A percentile compares a stretch with the other conserved stretches of the same genome.
phyloP scores from a whole-genome alignment of 768 basidiomycete genomes.

The Multifurca ochricompacta region DNA sequence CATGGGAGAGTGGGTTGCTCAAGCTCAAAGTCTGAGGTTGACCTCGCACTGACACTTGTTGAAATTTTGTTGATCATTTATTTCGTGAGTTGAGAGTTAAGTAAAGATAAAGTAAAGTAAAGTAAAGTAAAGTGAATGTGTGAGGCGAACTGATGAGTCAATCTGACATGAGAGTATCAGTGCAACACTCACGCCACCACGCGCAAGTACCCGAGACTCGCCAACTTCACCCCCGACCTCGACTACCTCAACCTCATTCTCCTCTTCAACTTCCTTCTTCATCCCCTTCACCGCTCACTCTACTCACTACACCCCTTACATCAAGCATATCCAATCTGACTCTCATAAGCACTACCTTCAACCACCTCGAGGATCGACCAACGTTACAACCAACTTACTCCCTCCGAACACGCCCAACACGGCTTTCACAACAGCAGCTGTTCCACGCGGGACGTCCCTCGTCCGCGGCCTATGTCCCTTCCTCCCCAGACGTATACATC shows the following conservation, averaged over 20 bases:
- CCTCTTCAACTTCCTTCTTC: conserved; percentile 22
- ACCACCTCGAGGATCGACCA: conserved; percentile 24
- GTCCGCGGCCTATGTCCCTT: conserved; percentile 66
- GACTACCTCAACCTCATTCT: conserved; percentile 25
- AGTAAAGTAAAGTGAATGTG: too few species aligned
- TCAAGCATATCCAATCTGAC: neutral
- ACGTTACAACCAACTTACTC: conserved; percentile 28
- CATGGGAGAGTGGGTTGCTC: too few species aligned
- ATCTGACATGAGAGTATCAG: too few species aligned
- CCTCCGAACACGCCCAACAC: conserved; percentile 11
- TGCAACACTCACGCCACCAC: neutral
- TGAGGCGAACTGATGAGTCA: neutral
- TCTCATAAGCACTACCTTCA: conserved; percentile 11
- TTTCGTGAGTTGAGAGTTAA: too few species aligned
- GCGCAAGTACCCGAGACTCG: neutral
- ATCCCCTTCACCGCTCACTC: conserved; percentile 19
- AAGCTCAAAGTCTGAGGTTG: too few species aligned
- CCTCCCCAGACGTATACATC: conserved; percentile 50
- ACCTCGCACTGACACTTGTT: too few species aligned
- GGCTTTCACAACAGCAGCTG: conserved; percentile 12
- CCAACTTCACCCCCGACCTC: conserved; percentile 20
- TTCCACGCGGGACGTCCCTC: conserved; percentile 24
- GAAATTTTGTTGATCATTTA: too few species aligned
- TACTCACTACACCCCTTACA: neutral
- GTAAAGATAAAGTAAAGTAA: too few species aligned